Evolutionary conservation across 441 rosid genomes (phyloP).

Genomic region (Metrosideros polymorpha): DNA sequence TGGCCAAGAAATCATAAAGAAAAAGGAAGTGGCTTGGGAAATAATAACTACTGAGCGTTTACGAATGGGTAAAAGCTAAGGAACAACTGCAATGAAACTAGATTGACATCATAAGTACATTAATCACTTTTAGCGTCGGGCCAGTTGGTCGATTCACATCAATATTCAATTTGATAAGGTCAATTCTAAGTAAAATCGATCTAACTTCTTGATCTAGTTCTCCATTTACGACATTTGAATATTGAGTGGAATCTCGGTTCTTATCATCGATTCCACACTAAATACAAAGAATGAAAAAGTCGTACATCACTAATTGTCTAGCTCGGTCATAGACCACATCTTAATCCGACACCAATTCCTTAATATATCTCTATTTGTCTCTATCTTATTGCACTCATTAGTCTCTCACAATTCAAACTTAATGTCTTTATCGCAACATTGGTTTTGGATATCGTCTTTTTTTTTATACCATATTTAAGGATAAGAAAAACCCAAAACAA

Average conservation of each 20-base stretch:
- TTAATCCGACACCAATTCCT: neutral
- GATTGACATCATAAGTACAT: neutral
- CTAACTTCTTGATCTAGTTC: too few species aligned
- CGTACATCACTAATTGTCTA: neutral
- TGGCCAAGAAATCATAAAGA: too few species aligned
- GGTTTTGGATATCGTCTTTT: neutral
- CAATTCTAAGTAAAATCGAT: neutral
- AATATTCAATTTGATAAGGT: neutral
- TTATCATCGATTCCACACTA: fast-evolving
- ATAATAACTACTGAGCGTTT: too few species aligned
- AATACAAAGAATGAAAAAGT: neutral
- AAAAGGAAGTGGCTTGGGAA: too few species aligned
- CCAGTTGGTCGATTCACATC: neutral
- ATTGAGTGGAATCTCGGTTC: neutral
- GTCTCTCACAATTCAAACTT: neutral
- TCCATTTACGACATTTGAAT: neutral
- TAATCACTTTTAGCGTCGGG: neutral
- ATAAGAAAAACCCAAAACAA: too few species aligned
- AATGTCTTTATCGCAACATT: neutral
- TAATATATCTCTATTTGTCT: neutral
- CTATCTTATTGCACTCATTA: neutral
- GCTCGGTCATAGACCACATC: neutral
- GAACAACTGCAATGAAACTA: neutral
- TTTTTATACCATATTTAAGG: neutral
- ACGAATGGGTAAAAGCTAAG: neutral